Evolutionary conservation across 31 red algal genomes (phyloP).

Genomic region (Porphyra umbilicalis): DNA sequence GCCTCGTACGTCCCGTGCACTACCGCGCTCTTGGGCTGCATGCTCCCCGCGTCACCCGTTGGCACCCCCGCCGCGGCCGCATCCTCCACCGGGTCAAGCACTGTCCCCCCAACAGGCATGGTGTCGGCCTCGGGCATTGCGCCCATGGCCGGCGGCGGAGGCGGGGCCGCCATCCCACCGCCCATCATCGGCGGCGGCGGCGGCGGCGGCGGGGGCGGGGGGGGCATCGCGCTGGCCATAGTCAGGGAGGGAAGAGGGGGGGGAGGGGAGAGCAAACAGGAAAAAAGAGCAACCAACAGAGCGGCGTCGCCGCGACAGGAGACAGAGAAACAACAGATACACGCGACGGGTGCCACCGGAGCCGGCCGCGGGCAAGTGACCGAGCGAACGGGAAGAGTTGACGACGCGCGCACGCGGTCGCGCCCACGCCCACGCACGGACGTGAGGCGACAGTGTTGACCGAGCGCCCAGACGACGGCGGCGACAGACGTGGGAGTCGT

Average conservation of each 20-base stretch:
- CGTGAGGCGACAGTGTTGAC: no score
- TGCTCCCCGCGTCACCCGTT: not conserved
- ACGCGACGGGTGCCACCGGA: no score
- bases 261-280: not conserved
- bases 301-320: no score
- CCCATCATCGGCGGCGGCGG: not conserved
- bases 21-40: not conserved
- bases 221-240: not conserved
- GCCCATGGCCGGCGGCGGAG: not conserved
- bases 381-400: no score
- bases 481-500: no score
- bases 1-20: conserved; percentile 11
- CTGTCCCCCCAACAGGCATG: not conserved
- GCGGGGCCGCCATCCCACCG: not conserved
- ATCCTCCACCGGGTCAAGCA: not conserved
- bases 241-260: not conserved
- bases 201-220: not conserved
- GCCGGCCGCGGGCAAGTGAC: no score
- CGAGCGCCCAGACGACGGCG: no score
- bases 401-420: no score
- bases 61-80: not conserved
- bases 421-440: no score
- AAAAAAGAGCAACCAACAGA: not conserved
- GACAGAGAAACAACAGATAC: no score
- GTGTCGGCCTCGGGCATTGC: not conserved